phyloP scores from a whole-genome alignment of 306 rosid species.

The Vigna reflexopilosa region DNA sequence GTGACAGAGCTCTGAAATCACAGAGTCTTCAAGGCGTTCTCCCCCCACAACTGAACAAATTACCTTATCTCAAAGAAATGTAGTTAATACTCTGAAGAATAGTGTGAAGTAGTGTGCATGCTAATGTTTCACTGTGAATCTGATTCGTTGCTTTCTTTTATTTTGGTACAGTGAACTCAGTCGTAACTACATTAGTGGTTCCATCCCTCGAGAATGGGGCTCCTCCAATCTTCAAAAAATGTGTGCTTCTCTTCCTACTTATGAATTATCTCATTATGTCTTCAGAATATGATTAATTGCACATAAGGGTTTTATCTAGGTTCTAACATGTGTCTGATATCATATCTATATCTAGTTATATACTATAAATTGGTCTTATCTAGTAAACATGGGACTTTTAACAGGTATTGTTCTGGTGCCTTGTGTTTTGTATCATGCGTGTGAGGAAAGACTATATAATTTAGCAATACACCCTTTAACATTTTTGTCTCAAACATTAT shows the following conservation, averaged over 20 bases:
- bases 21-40: constrained; percentile 56
- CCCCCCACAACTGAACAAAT: constrained; percentile 46
- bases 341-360: no score
- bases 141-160: background rate
- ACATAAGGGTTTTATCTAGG: no score
- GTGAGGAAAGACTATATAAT: background rate
- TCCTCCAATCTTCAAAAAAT: constrained; percentile 23
- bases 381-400: no score
- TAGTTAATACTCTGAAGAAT: constrained; percentile 31
- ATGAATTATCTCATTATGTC: background rate
- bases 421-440: background rate
- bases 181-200: constrained; percentile 55
- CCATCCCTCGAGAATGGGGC: constrained; percentile 61
- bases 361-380: no score
- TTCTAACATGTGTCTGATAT: no score
- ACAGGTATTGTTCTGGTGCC: background rate
- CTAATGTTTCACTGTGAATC: background rate
- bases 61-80: constrained; percentile 54
- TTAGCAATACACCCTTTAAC: background rate
- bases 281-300: background rate
- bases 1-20: constrained; percentile 42
- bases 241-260: background rate
- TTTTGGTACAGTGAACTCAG: constrained; percentile 48
- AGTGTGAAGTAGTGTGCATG: background rate
- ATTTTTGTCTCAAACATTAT: background rate